A percentile compares a stretch with the other conserved stretches of the same genome.
Conservation (phyloP, 306 rosid genomes). For the Castanopsis chinensis region DNA sequence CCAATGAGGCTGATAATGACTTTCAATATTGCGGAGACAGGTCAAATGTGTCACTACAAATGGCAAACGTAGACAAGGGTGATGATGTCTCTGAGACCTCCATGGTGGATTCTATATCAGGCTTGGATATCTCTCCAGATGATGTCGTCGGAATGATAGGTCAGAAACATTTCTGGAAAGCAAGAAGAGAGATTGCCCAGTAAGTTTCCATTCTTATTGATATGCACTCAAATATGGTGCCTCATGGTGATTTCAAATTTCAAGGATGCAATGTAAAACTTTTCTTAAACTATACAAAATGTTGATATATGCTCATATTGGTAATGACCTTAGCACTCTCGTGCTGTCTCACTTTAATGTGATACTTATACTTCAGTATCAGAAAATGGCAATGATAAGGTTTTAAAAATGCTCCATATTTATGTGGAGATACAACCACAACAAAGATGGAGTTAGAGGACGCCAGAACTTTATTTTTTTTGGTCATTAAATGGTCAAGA, state of each 20-base stretch:
- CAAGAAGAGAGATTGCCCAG: constrained; percentile 85
- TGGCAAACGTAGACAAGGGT: constrained; percentile 50
- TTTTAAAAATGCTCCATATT: no score
- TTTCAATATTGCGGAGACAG: constrained; percentile 36
- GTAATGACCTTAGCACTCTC: background rate
- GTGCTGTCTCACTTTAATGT: constrained; percentile 6
- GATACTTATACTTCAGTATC: no score
- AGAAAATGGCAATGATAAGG: no score
- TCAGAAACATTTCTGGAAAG: constrained; percentile 95
- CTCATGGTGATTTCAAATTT: constrained; percentile 16
- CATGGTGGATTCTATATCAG: constrained; percentile 54
- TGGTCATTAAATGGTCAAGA: background rate
- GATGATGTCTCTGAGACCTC: constrained; percentile 68
- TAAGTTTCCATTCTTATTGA: constrained; percentile 43
- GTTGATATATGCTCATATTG: background rate
- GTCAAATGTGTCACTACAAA: constrained; percentile 28
- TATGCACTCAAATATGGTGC: constrained; percentile 15
- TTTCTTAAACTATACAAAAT: background rate
- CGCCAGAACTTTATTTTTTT: background rate
- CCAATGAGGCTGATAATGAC: constrained; percentile 37
- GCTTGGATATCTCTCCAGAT: constrained; percentile 69
- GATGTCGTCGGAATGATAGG: constrained; percentile 84
- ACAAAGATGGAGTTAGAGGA: background rate
- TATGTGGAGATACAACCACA: background rate
- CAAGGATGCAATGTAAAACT: constrained; percentile 17